A percentile compares a stretch with the other conserved stretches of the same genome.
phyloP scores from a whole-genome alignment of 306 rosid species.

The Cucurbita ficifolia region DNA sequence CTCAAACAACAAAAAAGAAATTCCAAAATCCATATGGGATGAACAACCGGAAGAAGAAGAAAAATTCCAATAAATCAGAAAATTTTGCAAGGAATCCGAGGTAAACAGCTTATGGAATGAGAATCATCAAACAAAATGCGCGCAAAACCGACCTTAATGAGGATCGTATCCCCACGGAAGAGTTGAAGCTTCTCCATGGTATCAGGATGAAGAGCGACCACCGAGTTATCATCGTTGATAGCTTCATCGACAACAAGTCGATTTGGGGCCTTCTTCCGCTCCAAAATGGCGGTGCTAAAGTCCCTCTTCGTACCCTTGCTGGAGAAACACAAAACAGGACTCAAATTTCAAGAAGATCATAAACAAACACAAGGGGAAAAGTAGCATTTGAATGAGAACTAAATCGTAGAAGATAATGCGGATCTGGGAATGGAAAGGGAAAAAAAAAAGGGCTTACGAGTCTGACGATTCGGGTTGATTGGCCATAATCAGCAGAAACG shows the following conservation, averaged over 20 bases:
- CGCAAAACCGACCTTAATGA: conserved; percentile 48
- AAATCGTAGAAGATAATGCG: neutral
- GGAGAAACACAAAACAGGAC: neutral
- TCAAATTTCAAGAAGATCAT: neutral
- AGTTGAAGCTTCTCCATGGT: conserved; percentile 92
- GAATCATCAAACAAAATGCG: no score
- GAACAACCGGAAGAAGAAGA: neutral
- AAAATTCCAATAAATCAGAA: neutral
- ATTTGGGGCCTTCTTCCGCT: conserved; percentile 86
- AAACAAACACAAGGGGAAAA: neutral
- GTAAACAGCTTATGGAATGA: neutral
- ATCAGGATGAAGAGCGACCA: conserved; percentile 74
- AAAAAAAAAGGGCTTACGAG: conserved; percentile 29
- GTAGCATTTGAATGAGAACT: neutral
- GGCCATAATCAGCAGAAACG: conserved; percentile 25
- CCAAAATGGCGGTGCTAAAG: conserved; percentile 80
- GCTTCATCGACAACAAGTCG: conserved; percentile 89
- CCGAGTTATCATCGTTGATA: conserved; percentile 83
- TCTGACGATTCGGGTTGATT: conserved; percentile 74
- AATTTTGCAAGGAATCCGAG: neutral
- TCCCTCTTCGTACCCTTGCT: conserved; percentile 81
- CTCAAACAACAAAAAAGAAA: neutral
- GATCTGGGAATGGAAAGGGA: conserved; percentile 12
- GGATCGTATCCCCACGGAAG: conserved; percentile 81
- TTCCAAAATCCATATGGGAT: neutral